Conservation (phyloP, 176 grass and related monocot species). For the Oryza meyeriana region DNA sequence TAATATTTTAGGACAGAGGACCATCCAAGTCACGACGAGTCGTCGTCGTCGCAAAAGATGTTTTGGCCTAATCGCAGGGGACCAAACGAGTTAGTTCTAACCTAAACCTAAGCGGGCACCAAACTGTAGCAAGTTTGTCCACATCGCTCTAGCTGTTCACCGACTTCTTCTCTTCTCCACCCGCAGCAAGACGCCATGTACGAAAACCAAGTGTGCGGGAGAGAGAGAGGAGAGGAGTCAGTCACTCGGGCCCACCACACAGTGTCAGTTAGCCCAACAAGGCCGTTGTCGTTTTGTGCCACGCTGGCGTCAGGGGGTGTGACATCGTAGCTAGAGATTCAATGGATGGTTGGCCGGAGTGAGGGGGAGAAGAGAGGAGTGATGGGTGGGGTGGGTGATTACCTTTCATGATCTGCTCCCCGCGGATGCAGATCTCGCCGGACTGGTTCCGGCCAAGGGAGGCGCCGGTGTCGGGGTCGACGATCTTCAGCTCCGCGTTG, state of each 20-base stretch:
- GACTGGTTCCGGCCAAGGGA: slow-evolving; percentile 60
- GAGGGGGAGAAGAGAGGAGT: neutral
- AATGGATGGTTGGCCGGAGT: neutral
- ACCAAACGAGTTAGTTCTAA: neutral
- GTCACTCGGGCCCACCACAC: neutral
- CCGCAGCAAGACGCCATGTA: neutral
- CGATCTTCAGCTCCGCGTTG: slow-evolving; percentile 72
- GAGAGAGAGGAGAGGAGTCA: too few species aligned
- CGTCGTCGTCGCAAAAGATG: neutral
- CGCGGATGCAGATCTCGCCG: slow-evolving; percentile 92
- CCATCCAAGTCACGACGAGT: neutral
- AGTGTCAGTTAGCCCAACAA: neutral
- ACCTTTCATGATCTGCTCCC: slow-evolving; percentile 97
- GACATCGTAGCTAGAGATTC: neutral
- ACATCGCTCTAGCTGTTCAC: neutral
- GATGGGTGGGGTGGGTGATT: neutral
- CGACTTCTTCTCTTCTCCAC: too few species aligned
- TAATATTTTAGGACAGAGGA: too few species aligned
- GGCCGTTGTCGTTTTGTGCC: neutral
- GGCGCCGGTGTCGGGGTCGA: slow-evolving; percentile 71
- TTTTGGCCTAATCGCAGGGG: neutral
- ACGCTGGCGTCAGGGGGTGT: neutral
- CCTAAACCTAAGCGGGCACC: neutral
- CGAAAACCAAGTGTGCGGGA: neutral
- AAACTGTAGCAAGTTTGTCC: neutral